Conservation (phyloP, 2,329 filamentous ascomycete genomes). For the Ascochyta fabae region DNA sequence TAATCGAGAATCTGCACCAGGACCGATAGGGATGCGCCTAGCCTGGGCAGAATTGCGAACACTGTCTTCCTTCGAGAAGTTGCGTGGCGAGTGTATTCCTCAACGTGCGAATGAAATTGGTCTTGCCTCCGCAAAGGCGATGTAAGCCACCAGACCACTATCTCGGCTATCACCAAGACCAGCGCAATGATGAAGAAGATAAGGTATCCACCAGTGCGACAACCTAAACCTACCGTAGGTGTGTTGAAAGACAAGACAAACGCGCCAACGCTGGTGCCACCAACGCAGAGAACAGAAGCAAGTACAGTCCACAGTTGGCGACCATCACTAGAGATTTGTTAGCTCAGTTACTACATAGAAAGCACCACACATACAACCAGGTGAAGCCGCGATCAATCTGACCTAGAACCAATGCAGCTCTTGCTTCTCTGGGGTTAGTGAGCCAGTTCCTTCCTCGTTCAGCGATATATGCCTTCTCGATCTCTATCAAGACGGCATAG, state of each 20-base stretch:
- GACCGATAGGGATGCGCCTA: constrained; percentile 3
- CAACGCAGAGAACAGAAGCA: constrained; percentile 43
- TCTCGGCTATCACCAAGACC: constrained; percentile 42
- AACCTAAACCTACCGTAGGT: constrained; percentile 52
- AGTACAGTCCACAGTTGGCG: constrained; percentile 51
- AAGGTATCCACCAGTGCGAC: constrained; percentile 49
- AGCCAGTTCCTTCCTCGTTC: constrained; percentile 45
- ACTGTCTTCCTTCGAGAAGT: background rate
- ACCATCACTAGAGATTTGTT: constrained; percentile 27
- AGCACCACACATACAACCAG: constrained; percentile 35
- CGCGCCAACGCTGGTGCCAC: constrained; percentile 41
- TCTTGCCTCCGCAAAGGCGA: constrained; percentile 21
- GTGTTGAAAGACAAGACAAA: constrained; percentile 52
- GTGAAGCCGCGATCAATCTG: constrained; percentile 39
- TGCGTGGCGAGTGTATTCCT: constrained; percentile 7
- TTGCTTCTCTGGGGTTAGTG: constrained; percentile 10
- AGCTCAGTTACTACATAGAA: background rate
- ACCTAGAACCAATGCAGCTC: constrained; percentile 44
- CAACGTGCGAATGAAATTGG: constrained; percentile 7
- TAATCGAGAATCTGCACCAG: background rate
- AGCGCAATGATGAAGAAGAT: constrained; percentile 45
- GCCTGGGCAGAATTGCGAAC: constrained; percentile 1
- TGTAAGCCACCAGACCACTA: constrained; percentile 45
- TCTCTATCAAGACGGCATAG: constrained; percentile 50
- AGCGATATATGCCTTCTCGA: constrained; percentile 48